Conservation (phyloP, 2,329 filamentous ascomycete genomes). For the Colletotrichum cordylinicola region DNA sequence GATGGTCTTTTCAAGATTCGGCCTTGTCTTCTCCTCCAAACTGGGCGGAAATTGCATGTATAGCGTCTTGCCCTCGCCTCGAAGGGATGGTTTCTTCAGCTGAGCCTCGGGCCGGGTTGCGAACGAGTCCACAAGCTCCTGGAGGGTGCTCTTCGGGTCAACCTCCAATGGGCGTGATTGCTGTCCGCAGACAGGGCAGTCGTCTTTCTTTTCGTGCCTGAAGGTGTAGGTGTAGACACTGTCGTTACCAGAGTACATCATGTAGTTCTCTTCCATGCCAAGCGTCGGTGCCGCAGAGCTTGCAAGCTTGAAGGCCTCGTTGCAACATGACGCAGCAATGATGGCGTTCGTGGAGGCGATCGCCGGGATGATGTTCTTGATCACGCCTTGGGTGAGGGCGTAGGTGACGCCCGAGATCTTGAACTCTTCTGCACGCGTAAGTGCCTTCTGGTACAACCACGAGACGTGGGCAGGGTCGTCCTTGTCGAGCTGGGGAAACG, state of each 20-base stretch:
- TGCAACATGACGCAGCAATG: slow-evolving; percentile 93
- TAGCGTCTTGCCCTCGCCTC: slow-evolving; percentile 79
- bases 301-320: slow-evolving; percentile 94
- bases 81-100: slow-evolving; percentile 90
- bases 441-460: slow-evolving; percentile 92
- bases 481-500: slow-evolving; percentile 86
- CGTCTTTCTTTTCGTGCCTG: slow-evolving; percentile 89
- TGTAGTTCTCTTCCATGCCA: slow-evolving; percentile 85
- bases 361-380: slow-evolving; percentile 99
- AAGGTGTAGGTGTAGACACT: slow-evolving; percentile 98
- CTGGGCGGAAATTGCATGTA: slow-evolving; percentile 88
- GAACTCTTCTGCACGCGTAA: slow-evolving; percentile 83
- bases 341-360: slow-evolving; percentile 98
- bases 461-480: slow-evolving; percentile 96
- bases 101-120: slow-evolving; percentile 87
- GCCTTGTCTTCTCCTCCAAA: slow-evolving; percentile 82
- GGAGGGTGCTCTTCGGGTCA: slow-evolving; percentile 73
- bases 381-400: slow-evolving; percentile 92
- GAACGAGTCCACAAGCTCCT: slow-evolving; percentile 85
- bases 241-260: slow-evolving; percentile 99
- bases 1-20: slow-evolving; percentile 82
- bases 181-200: slow-evolving; percentile 93
- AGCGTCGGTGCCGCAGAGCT: slow-evolving; percentile 83
- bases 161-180: slow-evolving; percentile 77
- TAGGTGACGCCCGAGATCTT: slow-evolving; percentile 94